These are phyloP conservation scores for Diaporthe destruens DNA, from an alignment of 2,329 filamentous ascomycete genomes.

Conservation along the genomic window DNA sequence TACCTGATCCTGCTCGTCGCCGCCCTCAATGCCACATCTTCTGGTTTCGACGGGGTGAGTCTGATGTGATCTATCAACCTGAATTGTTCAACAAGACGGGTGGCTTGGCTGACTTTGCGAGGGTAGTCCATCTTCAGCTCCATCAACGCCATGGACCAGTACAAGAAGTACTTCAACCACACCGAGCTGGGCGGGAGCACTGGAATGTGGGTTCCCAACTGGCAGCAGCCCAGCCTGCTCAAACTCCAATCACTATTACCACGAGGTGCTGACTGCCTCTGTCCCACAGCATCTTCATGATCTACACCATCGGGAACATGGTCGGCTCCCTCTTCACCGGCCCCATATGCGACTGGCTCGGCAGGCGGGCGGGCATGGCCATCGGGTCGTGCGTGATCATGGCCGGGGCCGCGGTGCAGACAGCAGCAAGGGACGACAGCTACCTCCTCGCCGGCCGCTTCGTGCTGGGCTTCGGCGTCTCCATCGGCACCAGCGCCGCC, in stretches of 20 bases:
- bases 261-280: no score
- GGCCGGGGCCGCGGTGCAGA: constrained; percentile 55
- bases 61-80: no score
- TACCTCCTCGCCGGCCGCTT: constrained; percentile 65
- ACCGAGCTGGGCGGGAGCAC: constrained; percentile 45
- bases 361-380: constrained; percentile 58
- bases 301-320: constrained; percentile 60
- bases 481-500: constrained; percentile 55
- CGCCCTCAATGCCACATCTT: constrained; percentile 54
- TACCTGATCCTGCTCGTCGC: constrained; percentile 54
- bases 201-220: constrained; percentile 45
- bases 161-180: constrained; percentile 44
- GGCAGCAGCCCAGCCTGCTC: no score
- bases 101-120: constrained; percentile 27
- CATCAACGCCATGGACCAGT: constrained; percentile 50
- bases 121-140: constrained; percentile 50
- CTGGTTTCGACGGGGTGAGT: constrained; percentile 54
- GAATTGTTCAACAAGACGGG: no score
- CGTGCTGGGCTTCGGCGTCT: constrained; percentile 65
- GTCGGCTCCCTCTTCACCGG: constrained; percentile 55
- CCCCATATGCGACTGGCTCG: constrained; percentile 56
- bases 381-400: constrained; percentile 56
- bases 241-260: no score
- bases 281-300: constrained; percentile 54
- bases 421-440: constrained; percentile 51